phyloP scores from a whole-genome alignment of 2,329 filamentous ascomycete species.

The Alternaria conjuncta region DNA sequence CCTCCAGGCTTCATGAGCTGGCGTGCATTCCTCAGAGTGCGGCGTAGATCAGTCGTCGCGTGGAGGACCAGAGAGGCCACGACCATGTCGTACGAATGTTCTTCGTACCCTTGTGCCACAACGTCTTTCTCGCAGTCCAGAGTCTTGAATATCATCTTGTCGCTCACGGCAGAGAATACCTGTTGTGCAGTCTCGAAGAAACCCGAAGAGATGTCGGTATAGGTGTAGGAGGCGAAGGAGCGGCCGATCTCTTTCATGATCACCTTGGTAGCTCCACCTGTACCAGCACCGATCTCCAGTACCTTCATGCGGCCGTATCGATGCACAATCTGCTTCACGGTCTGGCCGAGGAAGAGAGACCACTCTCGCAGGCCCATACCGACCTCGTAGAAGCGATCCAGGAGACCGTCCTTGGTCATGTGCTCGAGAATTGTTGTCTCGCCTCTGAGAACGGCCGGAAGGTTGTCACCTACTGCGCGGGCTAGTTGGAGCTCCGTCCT shows the following conservation, averaged over 20 bases:
- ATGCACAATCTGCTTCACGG: slow-evolving; percentile 19
- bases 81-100: slow-evolving; percentile 22
- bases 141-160: slow-evolving; percentile 3
- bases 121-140: slow-evolving; percentile 44
- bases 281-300: slow-evolving; percentile 21
- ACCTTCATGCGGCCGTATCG: slow-evolving; percentile 17
- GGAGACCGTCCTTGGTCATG: slow-evolving; percentile 8
- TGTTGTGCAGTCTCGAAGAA: slow-evolving; percentile 12
- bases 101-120: slow-evolving; percentile 14
- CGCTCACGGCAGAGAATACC: neutral
- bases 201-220: slow-evolving; percentile 27
- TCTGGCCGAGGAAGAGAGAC: neutral
- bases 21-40: slow-evolving; percentile 16
- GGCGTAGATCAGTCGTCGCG: slow-evolving; percentile 11
- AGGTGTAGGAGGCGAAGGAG: slow-evolving; percentile 19
- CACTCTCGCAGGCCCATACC: neutral
- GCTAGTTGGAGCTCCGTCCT: neutral
- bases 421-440: slow-evolving; percentile 3
- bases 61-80: slow-evolving; percentile 20
- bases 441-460: neutral
- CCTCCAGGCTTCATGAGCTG: slow-evolving; percentile 49
- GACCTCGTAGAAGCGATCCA: slow-evolving; percentile 21
- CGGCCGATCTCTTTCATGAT: slow-evolving; percentile 1
- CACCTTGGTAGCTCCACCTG: slow-evolving; percentile 6
- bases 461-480: neutral